phyloP scores from a whole-genome alignment of 2,329 filamentous ascomycete genomes.

The Cercospora nicotianae region DNA sequence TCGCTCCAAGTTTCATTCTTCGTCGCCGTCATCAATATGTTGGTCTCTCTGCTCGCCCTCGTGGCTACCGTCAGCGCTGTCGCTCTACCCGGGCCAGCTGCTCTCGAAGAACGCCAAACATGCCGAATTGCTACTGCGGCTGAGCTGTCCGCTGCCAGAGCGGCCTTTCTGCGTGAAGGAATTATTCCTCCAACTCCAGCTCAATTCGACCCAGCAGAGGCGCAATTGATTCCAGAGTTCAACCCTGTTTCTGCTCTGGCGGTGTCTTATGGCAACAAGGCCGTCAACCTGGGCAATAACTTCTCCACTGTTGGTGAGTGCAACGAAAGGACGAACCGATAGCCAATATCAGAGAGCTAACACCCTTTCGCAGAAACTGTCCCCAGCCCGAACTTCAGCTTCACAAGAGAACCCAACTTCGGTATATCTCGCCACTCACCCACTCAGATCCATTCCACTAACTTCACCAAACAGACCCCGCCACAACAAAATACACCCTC shows the following conservation, averaged over 20 bases:
- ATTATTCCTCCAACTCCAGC: conserved; percentile 24
- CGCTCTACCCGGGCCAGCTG: conserved; percentile 1
- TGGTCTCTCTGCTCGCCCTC: conserved; percentile 21
- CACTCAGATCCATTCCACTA: neutral
- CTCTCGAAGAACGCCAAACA: conserved; percentile 13
- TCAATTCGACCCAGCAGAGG: conserved; percentile 4
- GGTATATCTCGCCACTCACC: neutral
- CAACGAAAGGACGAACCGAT: neutral
- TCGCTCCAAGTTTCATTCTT: neutral
- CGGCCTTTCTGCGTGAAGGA: conserved; percentile 23
- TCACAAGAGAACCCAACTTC: conserved; percentile 27
- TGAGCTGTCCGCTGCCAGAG: conserved; percentile 16
- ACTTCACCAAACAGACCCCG: conserved; percentile 18
- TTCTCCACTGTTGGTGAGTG: conserved; percentile 26
- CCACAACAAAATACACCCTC: conserved; percentile 32
- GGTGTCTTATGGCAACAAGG: conserved; percentile 23
- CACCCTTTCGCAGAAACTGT: conserved; percentile 21
- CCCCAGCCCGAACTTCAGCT: conserved; percentile 24
- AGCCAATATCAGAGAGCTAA: neutral
- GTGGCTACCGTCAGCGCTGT: conserved; percentile 19
- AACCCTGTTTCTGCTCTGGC: conserved; percentile 22
- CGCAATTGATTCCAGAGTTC: conserved; percentile 26
- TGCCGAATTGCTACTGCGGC: conserved; percentile 22
- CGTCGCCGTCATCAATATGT: conserved; percentile 15
- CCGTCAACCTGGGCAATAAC: conserved; percentile 27